Evolutionary conservation across 495 filamentous ascomycete species (phyloP), one percentile per base, ranked within the genome.

Genomic region (Bombardia bombarda): DNA sequence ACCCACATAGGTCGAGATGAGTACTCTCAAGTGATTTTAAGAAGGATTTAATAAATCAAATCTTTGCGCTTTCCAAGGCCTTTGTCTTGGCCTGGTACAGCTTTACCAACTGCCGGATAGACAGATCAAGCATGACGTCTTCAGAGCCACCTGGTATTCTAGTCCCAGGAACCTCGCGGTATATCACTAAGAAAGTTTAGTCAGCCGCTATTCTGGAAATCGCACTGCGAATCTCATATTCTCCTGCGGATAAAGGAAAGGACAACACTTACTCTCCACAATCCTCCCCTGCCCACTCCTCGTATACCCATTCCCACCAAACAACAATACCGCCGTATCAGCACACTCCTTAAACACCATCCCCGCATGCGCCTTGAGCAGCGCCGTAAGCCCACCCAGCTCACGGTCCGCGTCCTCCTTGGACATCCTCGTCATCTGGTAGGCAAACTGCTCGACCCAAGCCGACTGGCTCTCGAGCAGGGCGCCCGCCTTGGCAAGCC

Each of bases 381-480:
- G 51, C 1, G 79, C 84, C 21, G 81, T 85, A 55, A 85, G 52
- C 0, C 84, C 84, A 1, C 84, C 84, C 12, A 87, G 58, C 55
- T 82, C 68, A 1, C 67, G 61, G 51, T 87, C 82, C 35, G 77
- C 75, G 20, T 78, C 76, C 28, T 73, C 71, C 51, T 83, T 80
- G 30, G 61, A 65, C 58, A 87, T 54, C 39, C 79, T 70, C 16
- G 67, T 69, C 69, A 87, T 73, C 61, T 79, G 75, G 49, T 79
- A 89, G n/a, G 79, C 69, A 41, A 86, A 79, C 56, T 83, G 77
- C 61, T 89, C 84, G 3, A 86, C 62, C 80, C 81, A 87, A 9
- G 83, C 82, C 69, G 72, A 83, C 61, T 79, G 74, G 13, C 69
- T 78, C 60, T 89, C 84, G 7, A 87, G 62, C 52, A 78, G 65